Evolutionary conservation across 2,329 filamentous ascomycete species (phyloP).

Genomic region (Rhynchosporium graminicola): DNA sequence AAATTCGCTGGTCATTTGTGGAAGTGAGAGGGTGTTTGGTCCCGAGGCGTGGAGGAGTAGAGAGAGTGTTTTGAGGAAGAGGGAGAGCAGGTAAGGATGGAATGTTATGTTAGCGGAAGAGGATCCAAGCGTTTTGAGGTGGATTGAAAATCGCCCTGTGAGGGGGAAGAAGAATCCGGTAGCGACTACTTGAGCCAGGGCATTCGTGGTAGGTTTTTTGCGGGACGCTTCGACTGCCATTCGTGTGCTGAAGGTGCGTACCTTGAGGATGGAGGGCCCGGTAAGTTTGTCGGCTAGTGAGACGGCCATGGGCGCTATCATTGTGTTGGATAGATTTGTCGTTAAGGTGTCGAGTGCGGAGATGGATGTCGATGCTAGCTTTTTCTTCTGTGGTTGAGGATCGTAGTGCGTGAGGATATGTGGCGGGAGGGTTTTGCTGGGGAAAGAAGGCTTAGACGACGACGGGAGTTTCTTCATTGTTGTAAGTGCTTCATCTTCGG

Average conservation of each 20-base stretch:
- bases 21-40: slow-evolving; percentile 72
- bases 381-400: slow-evolving; percentile 38
- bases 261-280: slow-evolving; percentile 82
- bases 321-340: slow-evolving; percentile 64
- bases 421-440: slow-evolving; percentile 76
- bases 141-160: slow-evolving; percentile 74
- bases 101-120: slow-evolving; percentile 62
- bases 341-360: slow-evolving; percentile 65
- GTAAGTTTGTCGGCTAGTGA: slow-evolving; percentile 76
- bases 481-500: slow-evolving; percentile 44
- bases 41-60: slow-evolving; percentile 82
- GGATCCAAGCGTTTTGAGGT: slow-evolving; percentile 54
- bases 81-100: slow-evolving; percentile 72
- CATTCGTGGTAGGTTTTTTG: slow-evolving; percentile 67
- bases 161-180: slow-evolving; percentile 85
- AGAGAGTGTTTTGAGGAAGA: slow-evolving; percentile 84
- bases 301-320: slow-evolving; percentile 81
- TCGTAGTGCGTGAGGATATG: slow-evolving; percentile 73
- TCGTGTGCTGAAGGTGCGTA: slow-evolving; percentile 83
- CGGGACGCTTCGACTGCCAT: slow-evolving; percentile 63
- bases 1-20: slow-evolving; percentile 80
- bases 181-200: slow-evolving; percentile 73
- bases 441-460: slow-evolving; percentile 55
- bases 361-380: slow-evolving; percentile 15
- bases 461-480: slow-evolving; percentile 33